Evolutionary conservation across 2,329 filamentous ascomycete species (phyloP).

Genomic region (Sporothrix dimorphospora): DNA sequence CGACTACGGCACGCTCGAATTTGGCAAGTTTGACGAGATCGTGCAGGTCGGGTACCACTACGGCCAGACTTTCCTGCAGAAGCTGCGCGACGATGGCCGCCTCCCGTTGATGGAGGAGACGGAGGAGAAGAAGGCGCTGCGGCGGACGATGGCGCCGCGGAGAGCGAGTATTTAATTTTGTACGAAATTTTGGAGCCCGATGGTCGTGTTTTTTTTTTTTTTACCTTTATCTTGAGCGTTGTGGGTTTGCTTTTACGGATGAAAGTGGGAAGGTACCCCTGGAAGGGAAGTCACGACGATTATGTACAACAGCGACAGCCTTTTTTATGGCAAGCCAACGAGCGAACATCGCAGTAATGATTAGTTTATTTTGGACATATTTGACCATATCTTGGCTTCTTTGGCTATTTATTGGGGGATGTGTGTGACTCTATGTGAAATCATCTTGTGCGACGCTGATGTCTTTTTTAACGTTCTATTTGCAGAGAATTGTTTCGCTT

Average conservation of each 20-base stretch:
- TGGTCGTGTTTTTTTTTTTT: background rate
- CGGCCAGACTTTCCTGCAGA: slow-evolving; percentile 77
- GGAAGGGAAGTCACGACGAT: background rate
- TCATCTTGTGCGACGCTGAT: background rate
- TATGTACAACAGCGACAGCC: slow-evolving; percentile 12
- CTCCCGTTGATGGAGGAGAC: slow-evolving; percentile 72
- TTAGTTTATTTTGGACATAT: background rate
- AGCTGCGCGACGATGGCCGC: slow-evolving; percentile 76
- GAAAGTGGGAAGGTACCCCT: background rate
- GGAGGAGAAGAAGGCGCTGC: slow-evolving; percentile 74
- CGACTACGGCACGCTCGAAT: slow-evolving; percentile 90
- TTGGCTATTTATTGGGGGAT: background rate
- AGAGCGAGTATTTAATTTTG: slow-evolving; percentile 69
- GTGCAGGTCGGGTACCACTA: slow-evolving; percentile 86
- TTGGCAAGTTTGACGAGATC: slow-evolving; percentile 97
- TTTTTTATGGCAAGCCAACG: background rate
- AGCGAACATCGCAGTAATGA: background rate
- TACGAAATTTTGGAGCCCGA: background rate
- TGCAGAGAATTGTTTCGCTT: background rate
- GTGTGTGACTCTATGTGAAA: slow-evolving; percentile 1
- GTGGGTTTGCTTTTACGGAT: background rate
- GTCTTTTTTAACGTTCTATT: background rate
- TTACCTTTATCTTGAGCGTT: background rate
- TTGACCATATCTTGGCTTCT: background rate
- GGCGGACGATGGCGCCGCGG: slow-evolving; percentile 77